Evolutionary conservation across 176 grass and related monocot species (phyloP), one percentile per base, ranked within the genome.

Genomic region (Phragmites australis): DNA sequence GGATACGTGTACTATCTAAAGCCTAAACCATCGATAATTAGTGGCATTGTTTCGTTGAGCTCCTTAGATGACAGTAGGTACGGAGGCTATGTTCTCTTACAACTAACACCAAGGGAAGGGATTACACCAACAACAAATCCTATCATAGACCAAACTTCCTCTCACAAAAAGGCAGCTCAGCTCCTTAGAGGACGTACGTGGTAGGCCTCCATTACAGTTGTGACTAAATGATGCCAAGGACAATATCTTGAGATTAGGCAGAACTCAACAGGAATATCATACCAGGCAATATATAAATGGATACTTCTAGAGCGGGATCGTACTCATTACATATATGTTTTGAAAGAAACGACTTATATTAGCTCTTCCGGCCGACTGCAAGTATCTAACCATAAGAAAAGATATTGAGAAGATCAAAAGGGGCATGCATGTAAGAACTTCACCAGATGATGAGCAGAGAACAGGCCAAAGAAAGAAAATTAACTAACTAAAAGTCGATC

Each of bases 401-500:
- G 9, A 59, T n/a, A 81, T 49, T 41, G 22, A 74, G 77, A 81
- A 80, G 26, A 64, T 64, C 27, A 68, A 75, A 50, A 22, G 8
- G 5, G 3, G 7, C 26, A 30, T 31, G 17, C 12, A 63, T 41
- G 54, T 17, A 70, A 47, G 46, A 85, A 39, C 34, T 55, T 73
- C 19, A 69, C 21, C 21, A 34, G 41, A 74, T 76, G 61, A 54
- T 80, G 45, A 70, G 54, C 21, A 37, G 5, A 61, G 2, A 89
- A 47, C 26, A 76, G 26, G 50, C 5, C 37, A 54, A 25, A 75
- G 41, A 55, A 68, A 25, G 30, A 37, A 53, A 74, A 79, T 11
- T 54, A 77, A 79, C 16, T 54, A 77, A 25, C 43, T 42, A 51
- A 34, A 80, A 44, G 25, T 47, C 1, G 15, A 9, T n/a, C n/a